phyloP scores from a whole-genome alignment of 768 basidiomycete genomes.

The Suillus variegatus region DNA sequence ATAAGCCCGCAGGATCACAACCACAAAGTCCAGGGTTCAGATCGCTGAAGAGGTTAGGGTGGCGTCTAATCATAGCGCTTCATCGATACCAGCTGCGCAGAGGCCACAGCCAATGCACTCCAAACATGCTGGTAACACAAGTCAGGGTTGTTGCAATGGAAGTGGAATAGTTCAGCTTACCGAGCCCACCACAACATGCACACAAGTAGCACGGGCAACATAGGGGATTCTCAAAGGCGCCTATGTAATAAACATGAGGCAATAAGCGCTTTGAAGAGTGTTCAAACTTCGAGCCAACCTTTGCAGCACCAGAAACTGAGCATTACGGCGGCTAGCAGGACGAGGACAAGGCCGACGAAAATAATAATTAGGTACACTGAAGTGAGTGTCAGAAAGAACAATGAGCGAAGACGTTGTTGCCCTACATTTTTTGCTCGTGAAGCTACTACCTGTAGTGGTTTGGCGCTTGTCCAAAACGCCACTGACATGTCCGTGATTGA shows the following conservation, averaged over 20 bases:
- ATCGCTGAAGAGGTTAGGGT: not conserved
- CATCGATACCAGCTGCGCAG: slow-evolving; percentile 53
- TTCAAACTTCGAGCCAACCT: slow-evolving; percentile 35
- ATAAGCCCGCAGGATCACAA: not conserved
- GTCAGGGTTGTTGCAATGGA: not conserved
- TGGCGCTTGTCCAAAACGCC: slow-evolving; percentile 26
- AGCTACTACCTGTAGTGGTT: slow-evolving; percentile 22
- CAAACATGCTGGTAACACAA: slow-evolving; percentile 48
- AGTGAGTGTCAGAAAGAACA: not conserved
- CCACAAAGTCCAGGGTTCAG: not conserved
- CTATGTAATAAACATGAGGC: slow-evolving; percentile 28
- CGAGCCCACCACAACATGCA: slow-evolving; percentile 70
- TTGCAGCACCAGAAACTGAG: slow-evolving; percentile 68
- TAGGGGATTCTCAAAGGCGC: slow-evolving; percentile 59
- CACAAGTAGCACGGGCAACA: slow-evolving; percentile 75
- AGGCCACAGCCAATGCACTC: slow-evolving; percentile 73
- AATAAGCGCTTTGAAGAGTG: not conserved
- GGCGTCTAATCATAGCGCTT: slow-evolving; percentile 15
- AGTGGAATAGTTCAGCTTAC: slow-evolving; percentile 33
- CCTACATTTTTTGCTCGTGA: slow-evolving; percentile 44
- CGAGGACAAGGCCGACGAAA: slow-evolving; percentile 63
- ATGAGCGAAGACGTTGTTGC: slow-evolving; percentile 16
- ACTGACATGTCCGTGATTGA: slow-evolving; percentile 30
- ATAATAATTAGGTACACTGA: slow-evolving; percentile 64
- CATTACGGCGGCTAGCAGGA: slow-evolving; percentile 55